These are phyloP conservation scores for Protomyces gravidus DNA, from an alignment of 1,139 yeast genomes.

Conservation along the genomic window DNA sequence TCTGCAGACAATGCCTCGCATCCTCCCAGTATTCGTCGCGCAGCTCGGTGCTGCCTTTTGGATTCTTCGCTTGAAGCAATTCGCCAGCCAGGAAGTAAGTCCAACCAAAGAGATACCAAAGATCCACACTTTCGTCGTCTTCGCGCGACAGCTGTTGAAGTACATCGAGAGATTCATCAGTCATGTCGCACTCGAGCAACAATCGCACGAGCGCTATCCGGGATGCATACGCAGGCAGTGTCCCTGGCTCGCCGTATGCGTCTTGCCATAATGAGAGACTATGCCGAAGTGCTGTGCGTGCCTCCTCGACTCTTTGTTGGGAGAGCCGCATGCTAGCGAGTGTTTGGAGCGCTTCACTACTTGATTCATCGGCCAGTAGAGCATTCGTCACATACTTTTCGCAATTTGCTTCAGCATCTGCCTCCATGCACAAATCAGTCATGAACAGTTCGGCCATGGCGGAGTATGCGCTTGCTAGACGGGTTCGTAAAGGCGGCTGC, in stretches of 20 bases:
- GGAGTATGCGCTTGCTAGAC: constrained; percentile 68
- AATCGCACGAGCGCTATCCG: constrained; percentile 27
- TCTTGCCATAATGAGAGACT: constrained; percentile 23
- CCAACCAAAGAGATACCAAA: constrained; percentile 32
- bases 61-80: neutral
- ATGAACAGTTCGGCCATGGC: constrained; percentile 95
- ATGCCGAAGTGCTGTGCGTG: constrained; percentile 54
- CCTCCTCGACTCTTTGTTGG: constrained; percentile 73
- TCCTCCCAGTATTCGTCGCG: constrained; percentile 25
- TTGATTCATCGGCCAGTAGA: constrained; percentile 53
- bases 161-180: constrained; percentile 21
- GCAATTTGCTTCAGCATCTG: constrained; percentile 78
- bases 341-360: constrained; percentile 77
- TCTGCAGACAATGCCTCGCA: constrained; percentile 28
- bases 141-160: constrained; percentile 27
- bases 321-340: constrained; percentile 86
- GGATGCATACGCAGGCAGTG: constrained; percentile 26
- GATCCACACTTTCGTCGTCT: constrained; percentile 30
- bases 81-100: constrained; percentile 21
- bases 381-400: constrained; percentile 66
- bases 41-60: no score
- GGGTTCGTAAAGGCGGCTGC: constrained; percentile 47
- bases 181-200: constrained; percentile 28
- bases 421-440: constrained; percentile 97
- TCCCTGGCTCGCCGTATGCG: constrained; percentile 3